Evolutionary conservation across 2,329 filamentous ascomycete species (phyloP).

Genomic region (Fusarium graminum): DNA sequence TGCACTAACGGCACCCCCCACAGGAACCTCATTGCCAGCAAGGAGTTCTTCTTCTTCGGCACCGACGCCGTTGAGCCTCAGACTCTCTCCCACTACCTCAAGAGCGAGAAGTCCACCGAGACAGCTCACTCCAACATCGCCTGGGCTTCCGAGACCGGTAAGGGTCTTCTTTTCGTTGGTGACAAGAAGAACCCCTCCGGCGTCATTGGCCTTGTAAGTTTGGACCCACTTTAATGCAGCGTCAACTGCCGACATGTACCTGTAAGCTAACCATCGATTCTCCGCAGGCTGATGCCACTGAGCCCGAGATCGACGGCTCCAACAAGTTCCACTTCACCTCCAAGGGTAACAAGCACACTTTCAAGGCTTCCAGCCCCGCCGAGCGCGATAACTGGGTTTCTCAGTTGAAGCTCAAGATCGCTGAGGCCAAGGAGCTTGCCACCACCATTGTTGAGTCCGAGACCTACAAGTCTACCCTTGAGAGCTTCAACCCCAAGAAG

Average conservation of each 20-base stretch:
- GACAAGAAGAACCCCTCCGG: slow-evolving; percentile 86
- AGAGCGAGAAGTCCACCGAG: slow-evolving; percentile 85
- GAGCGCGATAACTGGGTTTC: slow-evolving; percentile 95
- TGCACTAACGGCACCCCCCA: slow-evolving; percentile 41
- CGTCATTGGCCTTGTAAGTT: slow-evolving; percentile 85
- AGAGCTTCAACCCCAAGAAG: slow-evolving; percentile 73
- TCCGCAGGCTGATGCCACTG: slow-evolving; percentile 69
- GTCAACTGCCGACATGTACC: slow-evolving; percentile 39
- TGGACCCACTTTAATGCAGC: slow-evolving; percentile 36
- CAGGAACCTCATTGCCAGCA: slow-evolving; percentile 89
- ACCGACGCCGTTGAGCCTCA: slow-evolving; percentile 79
- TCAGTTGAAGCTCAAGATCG: slow-evolving; percentile 83
- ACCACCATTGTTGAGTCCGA: slow-evolving; percentile 81
- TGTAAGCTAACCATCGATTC: slow-evolving; percentile 25
- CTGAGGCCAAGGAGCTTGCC: slow-evolving; percentile 86
- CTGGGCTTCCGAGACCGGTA: slow-evolving; percentile 94
- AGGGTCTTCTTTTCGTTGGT: slow-evolving; percentile 92
- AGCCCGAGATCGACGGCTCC: slow-evolving; percentile 80
- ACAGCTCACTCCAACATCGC: slow-evolving; percentile 83
- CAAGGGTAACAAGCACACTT: slow-evolving; percentile 90
- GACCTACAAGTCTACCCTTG: slow-evolving; percentile 87
- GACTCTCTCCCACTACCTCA: slow-evolving; percentile 81
- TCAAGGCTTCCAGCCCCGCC: slow-evolving; percentile 80
- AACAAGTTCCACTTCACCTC: slow-evolving; percentile 89
- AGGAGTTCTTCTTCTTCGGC: slow-evolving; percentile 93